Conservation (phyloP, 768 basidiomycete genomes). For the Tricholoma bakamatsutake region DNA sequence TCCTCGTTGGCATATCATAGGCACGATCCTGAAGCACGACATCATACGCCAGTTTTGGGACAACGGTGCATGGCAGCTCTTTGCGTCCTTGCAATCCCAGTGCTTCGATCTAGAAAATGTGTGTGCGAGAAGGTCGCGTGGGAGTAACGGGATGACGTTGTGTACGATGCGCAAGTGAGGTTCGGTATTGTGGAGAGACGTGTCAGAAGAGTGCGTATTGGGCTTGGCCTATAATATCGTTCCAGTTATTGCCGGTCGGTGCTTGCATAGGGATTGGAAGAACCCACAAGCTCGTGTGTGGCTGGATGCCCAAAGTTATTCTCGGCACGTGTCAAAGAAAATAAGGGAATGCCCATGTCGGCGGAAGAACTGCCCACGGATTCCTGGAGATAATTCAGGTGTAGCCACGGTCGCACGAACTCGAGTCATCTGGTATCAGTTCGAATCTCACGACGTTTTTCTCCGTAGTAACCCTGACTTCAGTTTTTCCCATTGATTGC, state of each 20-base stretch:
- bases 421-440: no score
- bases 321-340: neutral
- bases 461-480: no score
- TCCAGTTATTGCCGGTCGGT: neutral
- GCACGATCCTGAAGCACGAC: conserved; percentile 4
- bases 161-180: conserved; percentile 2
- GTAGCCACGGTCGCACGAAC: no score
- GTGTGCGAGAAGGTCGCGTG: conserved; percentile 8
- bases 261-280: neutral
- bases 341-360: neutral
- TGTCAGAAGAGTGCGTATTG: conserved; percentile 6
- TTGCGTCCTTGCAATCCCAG: neutral
- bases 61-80: conserved; percentile 7
- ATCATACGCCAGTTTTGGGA: conserved; percentile 6
- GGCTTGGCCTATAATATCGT: neutral
- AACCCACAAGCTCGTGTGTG: conserved; percentile 1
- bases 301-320: neutral
- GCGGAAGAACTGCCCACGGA: neutral
- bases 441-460: no score
- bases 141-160: neutral
- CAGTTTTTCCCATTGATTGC: no score
- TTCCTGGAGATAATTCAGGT: neutral
- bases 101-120: conserved; percentile 1
- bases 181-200: no score
- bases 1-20: conserved; percentile 7